Evolutionary conservation across 768 basidiomycete genomes (phyloP), one percentile per base, ranked within the genome.

Genomic region (Chlorophyllum brunneum): DNA sequence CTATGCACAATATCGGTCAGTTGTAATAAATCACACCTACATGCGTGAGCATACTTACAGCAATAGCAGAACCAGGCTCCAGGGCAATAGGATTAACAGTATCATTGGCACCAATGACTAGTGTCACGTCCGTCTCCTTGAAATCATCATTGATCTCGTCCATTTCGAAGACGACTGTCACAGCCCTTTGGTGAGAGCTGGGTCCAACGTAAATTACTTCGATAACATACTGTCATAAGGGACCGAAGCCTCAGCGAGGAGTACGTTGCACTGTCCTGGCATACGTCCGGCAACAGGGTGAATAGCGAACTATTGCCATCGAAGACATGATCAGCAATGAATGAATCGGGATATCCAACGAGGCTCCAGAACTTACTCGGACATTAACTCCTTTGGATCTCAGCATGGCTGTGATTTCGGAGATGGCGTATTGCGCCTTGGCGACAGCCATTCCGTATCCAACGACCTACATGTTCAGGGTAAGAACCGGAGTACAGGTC

Each of bases 101-200:
- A 63, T 94, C 92, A 60, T 94, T 94, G 16, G 92, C 92, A 20
- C 92, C 92, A 56, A 93, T 93, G 57, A 93, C 92, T 16, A 94
- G 80, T 5, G 86, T 88, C n/a, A 94, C 79, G 62, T 94, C 92
- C 0, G 92, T 94, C 30, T 90, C 88, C 47, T 76, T 73, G 67
- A 94, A 94, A 64, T 94, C 92, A 34, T 93, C 89, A 63, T 94
- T 93, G 71, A 94, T 93, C 68, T 94, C 92, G 55, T 94, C 92
- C 92, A 94, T 92, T 70, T 94, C 92, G 54, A 88, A 73, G 34
- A 93, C 90, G 58, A 93, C 91, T 92, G 59, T n/a, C 24, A 5
- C 41, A 33, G 47, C 41, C 13, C 29, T 54, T 47, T 54, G 46
- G 31, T 34, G 40, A 48, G 48, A 24, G 10, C 33, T 13, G 38